phyloP scores from a whole-genome alignment of 148 eudicot species.

The Vaccinium macrocarpon region DNA sequence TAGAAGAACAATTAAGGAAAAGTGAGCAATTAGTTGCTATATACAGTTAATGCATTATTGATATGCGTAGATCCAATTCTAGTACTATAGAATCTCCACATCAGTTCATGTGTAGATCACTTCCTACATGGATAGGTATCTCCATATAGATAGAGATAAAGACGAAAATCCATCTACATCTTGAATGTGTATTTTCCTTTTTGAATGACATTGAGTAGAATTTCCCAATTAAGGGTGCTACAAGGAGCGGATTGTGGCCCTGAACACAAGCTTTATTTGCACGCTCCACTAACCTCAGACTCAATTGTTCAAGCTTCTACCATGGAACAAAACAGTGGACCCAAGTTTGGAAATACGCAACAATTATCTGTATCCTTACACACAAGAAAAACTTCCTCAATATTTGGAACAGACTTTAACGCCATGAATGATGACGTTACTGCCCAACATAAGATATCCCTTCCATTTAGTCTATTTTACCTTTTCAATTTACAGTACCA shows the following conservation, averaged over 20 bases:
- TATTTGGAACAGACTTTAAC: background rate
- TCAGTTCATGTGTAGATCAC: background rate
- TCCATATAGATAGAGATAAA: background rate
- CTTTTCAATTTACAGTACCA: background rate
- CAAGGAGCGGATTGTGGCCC: background rate
- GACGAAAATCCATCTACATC: background rate
- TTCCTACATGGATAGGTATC: background rate
- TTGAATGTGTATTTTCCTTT: background rate
- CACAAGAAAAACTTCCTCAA: background rate
- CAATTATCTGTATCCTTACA: background rate
- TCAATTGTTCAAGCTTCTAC: conserved; percentile 10
- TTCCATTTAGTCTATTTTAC: background rate
- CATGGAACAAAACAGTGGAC: background rate
- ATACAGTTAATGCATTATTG: background rate
- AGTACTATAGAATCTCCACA: background rate
- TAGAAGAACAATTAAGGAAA: background rate
- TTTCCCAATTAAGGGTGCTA: background rate
- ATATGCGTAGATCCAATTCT: background rate
- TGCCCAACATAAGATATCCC: background rate
- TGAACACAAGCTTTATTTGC: background rate
- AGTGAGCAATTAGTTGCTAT: background rate
- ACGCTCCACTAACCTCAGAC: background rate
- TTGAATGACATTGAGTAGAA: background rate
- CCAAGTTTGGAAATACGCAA: background rate
- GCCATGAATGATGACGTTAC: background rate